phyloP scores from a whole-genome alignment of 2,329 filamentous ascomycete species.

The Ascocoryne sarcoides region DNA sequence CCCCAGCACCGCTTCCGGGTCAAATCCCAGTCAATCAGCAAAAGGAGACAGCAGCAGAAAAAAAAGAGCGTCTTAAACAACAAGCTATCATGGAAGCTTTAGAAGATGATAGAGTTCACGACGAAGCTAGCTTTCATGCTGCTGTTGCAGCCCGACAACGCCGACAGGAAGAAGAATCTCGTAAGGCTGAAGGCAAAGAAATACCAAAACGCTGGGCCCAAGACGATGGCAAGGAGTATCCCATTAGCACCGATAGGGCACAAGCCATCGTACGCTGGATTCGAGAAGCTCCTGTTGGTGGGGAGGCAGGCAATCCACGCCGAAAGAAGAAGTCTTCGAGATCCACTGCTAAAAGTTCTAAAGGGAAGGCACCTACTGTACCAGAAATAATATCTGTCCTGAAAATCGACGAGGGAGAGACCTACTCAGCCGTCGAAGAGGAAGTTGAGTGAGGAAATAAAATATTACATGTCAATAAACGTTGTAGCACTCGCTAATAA shows the following conservation, averaged over 20 bases:
- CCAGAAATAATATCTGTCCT: constrained; percentile 13
- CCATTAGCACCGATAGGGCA: constrained; percentile 61
- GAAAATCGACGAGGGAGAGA: constrained; percentile 15
- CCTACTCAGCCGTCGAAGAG: constrained; percentile 22
- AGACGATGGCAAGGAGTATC: constrained; percentile 60
- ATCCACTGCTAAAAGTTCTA: constrained; percentile 15
- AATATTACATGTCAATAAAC: too few species aligned
- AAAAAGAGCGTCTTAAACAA: constrained; percentile 50
- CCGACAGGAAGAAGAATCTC: constrained; percentile 43
- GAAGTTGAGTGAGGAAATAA: constrained; percentile 27
- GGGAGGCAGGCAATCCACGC: constrained; percentile 25
- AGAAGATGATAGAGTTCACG: constrained; percentile 57
- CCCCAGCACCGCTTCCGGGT: constrained; percentile 45
- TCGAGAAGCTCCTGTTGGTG: constrained; percentile 41
- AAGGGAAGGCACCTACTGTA: constrained; percentile 12
- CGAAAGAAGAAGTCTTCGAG: constrained; percentile 30
- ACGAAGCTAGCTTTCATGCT: constrained; percentile 56
- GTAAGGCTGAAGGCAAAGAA: constrained; percentile 21
- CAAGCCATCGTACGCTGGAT: constrained; percentile 64
- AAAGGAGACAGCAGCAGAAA: constrained; percentile 42
- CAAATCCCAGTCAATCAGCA: constrained; percentile 28
- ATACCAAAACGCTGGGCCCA: constrained; percentile 49
- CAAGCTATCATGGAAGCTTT: constrained; percentile 60
- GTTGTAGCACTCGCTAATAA: too few species aligned
- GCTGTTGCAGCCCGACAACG: constrained; percentile 54